Percentiles rank a stretch among this genome's conserved stretches.
These are phyloP conservation scores for Phanerochaete sordida DNA, from an alignment of 768 basidiomycete species.

Conservation along the genomic window DNA sequence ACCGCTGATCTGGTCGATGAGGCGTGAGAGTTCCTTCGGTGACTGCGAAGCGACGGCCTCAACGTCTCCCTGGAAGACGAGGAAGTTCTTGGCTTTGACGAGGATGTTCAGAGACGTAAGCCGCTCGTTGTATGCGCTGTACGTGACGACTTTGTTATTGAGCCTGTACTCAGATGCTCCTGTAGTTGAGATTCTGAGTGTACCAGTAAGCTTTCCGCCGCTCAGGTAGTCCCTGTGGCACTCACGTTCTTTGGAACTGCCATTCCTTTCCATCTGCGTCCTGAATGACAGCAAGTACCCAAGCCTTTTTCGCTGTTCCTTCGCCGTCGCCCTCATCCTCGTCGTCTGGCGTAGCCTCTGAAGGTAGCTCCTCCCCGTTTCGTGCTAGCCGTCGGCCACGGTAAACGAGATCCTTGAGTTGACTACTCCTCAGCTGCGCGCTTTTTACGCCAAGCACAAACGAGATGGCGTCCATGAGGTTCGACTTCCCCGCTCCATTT, in stretches of 20 bases:
- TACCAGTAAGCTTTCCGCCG: background rate
- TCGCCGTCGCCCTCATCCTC: slow-evolving; percentile 57
- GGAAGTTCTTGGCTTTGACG: slow-evolving; percentile 98
- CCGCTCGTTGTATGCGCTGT: slow-evolving; percentile 84
- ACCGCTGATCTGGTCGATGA: slow-evolving; percentile 95
- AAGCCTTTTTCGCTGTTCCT: slow-evolving; percentile 87
- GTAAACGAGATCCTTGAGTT: slow-evolving; percentile 94
- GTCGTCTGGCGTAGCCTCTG: slow-evolving; percentile 44
- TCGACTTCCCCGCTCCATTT: slow-evolving; percentile 98
- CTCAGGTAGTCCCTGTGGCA: slow-evolving; percentile 14
- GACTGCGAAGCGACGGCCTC: slow-evolving; percentile 97
- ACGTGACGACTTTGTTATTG: slow-evolving; percentile 77
- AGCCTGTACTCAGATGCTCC: slow-evolving; percentile 91
- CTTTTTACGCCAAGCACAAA: slow-evolving; percentile 98
- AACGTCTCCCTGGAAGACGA: slow-evolving; percentile 99
- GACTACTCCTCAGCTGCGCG: slow-evolving; percentile 86
- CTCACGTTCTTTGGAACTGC: slow-evolving; percentile 90
- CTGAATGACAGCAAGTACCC: slow-evolving; percentile 90
- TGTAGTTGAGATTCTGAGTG: slow-evolving; percentile 72
- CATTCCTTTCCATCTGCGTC: slow-evolving; percentile 80
- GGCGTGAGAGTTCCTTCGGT: slow-evolving; percentile 79
- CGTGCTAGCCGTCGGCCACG: slow-evolving; percentile 75
- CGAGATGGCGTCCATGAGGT: slow-evolving; percentile 99
- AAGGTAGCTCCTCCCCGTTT: slow-evolving; percentile 30
- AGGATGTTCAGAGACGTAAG: slow-evolving; percentile 91